Base-by-base conservation (phyloP, 2,329 filamentous ascomycete genomes). In the Graphiopsis chlorocephala region DNA sequence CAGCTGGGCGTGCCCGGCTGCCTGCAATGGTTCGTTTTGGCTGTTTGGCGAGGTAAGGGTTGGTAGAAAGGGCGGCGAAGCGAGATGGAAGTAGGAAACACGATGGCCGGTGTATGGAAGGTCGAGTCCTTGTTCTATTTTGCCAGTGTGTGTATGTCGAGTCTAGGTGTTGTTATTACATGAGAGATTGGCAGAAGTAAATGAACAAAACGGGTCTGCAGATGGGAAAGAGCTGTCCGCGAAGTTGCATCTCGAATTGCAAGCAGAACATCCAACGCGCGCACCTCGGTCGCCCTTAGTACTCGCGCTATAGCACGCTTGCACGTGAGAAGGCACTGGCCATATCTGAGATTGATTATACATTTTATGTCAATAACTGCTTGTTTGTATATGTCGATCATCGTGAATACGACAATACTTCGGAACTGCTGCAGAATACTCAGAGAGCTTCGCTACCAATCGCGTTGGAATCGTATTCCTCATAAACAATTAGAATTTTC, bases 221-320 rank as follows among this genome's bases (percentile, higher is more conserved):
- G 50, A 31, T 28, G 50, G 50, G 50, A 53, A 53, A 53, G 50
- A 28, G 48, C 48, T 52, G 12, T 14, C 11, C 7, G 11, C 20
- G 45, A 48, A 48, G 45, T 48, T 48, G 20, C 11, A 20, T 48
- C 28, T 52, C 14, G 48, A 52, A 52, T 52, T 52, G 48, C 48
- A 52, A 52, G 15, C 23, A 26, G 4, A 26, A 28, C 12, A 26
- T 29, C 48, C 26, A 29, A 31, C 50, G 50, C 50, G 50, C 50
- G 50, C 38, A 20, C 50, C 50, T 31, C 50, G 50, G 50, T 31
- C 15, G 17, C 3, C 17, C 17, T 53, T 53, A 53, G 29, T 28
- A 20, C 35, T 58, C 55, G 33, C 55, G 55, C 55, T 58, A 58
- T 58, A 58, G 33, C 55, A 58, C 55, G 55, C 23, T 29, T n/a